phyloP scores from a whole-genome alignment of 768 basidiomycete species.

The Artomyces pyxidatus region DNA sequence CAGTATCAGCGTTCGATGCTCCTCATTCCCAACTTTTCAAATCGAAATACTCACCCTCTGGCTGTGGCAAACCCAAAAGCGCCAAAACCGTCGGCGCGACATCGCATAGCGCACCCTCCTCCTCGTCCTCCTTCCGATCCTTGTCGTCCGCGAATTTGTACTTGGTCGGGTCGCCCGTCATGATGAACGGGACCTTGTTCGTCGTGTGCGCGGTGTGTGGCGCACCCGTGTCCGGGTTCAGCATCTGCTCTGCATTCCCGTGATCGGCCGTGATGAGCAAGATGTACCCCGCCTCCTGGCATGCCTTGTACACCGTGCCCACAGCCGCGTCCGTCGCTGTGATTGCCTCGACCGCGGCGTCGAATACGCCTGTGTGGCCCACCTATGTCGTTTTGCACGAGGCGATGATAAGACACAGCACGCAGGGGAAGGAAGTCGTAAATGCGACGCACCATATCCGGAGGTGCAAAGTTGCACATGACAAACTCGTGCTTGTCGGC shows the following conservation, averaged over 20 bases:
- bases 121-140: conserved; percentile 36
- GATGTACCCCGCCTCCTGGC: conserved; percentile 78
- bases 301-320: conserved; percentile 79
- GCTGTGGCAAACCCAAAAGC: conserved; percentile 64
- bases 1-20: background rate
- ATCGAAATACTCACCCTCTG: conserved; percentile 43
- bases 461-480: conserved; percentile 98
- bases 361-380: conserved; percentile 87
- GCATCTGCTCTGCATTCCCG: conserved; percentile 95
- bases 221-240: conserved; percentile 70
- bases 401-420: background rate
- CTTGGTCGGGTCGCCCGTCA: conserved; percentile 56
- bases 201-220: conserved; percentile 92
- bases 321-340: conserved; percentile 83
- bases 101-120: conserved; percentile 76
- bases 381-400: conserved; percentile 37
- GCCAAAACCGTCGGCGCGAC: conserved; percentile 86
- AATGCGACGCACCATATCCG: conserved; percentile 69
- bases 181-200: conserved; percentile 87
- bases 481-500: conserved; percentile 72
- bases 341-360: conserved; percentile 87
- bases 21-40: background rate
- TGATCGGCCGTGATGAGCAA: conserved; percentile 89
- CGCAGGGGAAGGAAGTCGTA: background rate
- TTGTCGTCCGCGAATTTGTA: conserved; percentile 46